These are phyloP conservation scores for Linum usitatissimum DNA, from an alignment of 345 rosid genomes.

Conservation along the genomic window DNA sequence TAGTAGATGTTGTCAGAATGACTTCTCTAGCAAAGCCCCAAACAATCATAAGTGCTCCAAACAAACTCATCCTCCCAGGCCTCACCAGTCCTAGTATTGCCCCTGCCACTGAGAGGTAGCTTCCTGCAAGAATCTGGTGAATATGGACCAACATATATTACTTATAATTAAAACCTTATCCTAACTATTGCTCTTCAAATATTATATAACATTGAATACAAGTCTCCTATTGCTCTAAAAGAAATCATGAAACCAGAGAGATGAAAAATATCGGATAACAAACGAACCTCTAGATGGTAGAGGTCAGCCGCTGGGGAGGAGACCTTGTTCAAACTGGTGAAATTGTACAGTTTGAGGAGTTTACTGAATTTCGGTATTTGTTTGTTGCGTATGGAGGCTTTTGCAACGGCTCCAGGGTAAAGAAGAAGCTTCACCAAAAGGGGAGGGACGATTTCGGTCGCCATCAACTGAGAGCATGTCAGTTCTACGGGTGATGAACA, in stretches of 20 bases:
- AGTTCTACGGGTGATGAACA: conserved; percentile 65
- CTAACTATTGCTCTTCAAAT: too few species aligned
- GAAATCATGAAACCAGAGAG: too few species aligned
- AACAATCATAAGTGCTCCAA: conserved; percentile 43
- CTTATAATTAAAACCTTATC: too few species aligned
- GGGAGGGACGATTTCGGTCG: conserved; percentile 38
- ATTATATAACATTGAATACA: too few species aligned
- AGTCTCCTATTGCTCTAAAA: too few species aligned
- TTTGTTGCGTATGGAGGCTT: conserved; percentile 23
- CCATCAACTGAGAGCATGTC: conserved; percentile 47
- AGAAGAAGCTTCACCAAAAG: conserved; percentile 46
- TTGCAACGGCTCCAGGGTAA: conserved; percentile 61
- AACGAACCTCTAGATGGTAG: conserved; percentile 51
- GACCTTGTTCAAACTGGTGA: conserved; percentile 15
- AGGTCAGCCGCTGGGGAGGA: conserved; percentile 27
- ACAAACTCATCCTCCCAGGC: conserved; percentile 46
- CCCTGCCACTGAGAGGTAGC: conserved; percentile 66
- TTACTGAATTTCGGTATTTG: conserved; percentile 29
- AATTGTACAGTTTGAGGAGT: conserved; percentile 29
- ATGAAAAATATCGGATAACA: too few species aligned
- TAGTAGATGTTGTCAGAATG: conserved; percentile 18
- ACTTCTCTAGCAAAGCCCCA: conserved; percentile 56
- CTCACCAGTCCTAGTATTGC: conserved; percentile 40
- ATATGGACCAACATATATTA: not conserved
- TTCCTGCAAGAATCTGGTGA: conserved; percentile 64